Conservation (phyloP, 176 grass and related monocot species). For the Poa pratensis region DNA sequence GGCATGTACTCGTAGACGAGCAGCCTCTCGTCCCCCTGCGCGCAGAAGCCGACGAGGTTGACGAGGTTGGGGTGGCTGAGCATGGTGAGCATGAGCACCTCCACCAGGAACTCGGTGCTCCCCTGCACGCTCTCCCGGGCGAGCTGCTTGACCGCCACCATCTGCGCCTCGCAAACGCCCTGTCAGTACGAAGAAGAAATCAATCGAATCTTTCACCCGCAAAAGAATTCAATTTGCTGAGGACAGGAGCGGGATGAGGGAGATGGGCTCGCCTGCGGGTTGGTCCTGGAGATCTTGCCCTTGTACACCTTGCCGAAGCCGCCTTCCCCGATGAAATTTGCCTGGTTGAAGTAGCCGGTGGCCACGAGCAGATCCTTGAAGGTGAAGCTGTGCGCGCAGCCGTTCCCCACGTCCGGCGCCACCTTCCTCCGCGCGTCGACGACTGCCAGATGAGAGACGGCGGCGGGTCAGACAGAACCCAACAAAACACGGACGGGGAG, state of each 20-base stretch:
- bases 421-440: slow-evolving; percentile 62
- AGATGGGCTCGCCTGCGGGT: slow-evolving; percentile 53
- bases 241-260: neutral
- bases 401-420: slow-evolving; percentile 52
- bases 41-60: slow-evolving; percentile 78
- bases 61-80: slow-evolving; percentile 82
- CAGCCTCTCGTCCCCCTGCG: slow-evolving; percentile 73
- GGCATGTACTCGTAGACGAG: slow-evolving; percentile 63
- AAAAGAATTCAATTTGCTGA: neutral
- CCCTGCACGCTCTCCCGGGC: slow-evolving; percentile 71
- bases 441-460: slow-evolving; percentile 21
- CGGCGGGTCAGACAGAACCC: slow-evolving; percentile 2
- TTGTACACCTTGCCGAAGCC: slow-evolving; percentile 96
- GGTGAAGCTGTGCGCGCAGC: slow-evolving; percentile 76
- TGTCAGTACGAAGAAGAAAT: neutral
- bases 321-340: slow-evolving; percentile 85
- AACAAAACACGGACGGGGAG: neutral
- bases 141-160: slow-evolving; percentile 94
- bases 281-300: slow-evolving; percentile 58
- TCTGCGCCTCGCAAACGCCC: slow-evolving; percentile 42
- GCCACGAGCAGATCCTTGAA: slow-evolving; percentile 83
- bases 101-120: slow-evolving; percentile 88
- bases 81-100: slow-evolving; percentile 88
- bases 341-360: slow-evolving; percentile 74
- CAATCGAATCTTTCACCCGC: neutral